These are phyloP conservation scores for Apocynum venetum DNA, from an alignment of 257 asterid species.

Conservation along the genomic window DNA sequence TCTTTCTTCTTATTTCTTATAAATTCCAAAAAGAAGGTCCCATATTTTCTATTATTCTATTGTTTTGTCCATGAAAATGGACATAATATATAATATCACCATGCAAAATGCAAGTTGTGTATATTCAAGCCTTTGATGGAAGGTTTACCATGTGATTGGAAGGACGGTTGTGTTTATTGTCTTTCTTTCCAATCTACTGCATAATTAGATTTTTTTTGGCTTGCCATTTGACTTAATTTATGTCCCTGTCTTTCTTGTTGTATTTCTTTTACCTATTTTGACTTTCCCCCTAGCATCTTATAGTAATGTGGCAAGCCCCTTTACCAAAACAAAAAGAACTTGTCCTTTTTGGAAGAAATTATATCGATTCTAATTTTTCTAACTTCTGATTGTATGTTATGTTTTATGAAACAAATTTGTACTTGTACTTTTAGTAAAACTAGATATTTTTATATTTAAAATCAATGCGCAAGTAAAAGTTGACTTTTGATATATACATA, in stretches of 20 bases:
- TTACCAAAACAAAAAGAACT: too few relatives aligned
- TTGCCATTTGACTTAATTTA: slow-evolving; percentile 12
- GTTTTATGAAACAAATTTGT: too few relatives aligned
- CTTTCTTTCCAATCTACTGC: neutral
- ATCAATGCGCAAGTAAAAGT: too few relatives aligned
- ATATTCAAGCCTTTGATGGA: neutral
- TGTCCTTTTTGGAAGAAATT: too few relatives aligned
- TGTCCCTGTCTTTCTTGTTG: neutral
- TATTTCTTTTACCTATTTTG: neutral
- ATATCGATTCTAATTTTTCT: too few relatives aligned
- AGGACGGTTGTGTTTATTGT: slow-evolving; percentile 12
- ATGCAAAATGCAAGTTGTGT: neutral
- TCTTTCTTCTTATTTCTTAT: neutral
- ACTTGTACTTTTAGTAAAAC: too few relatives aligned
- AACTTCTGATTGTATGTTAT: too few relatives aligned
- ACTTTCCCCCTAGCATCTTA: neutral
- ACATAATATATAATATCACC: neutral
- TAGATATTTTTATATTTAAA: too few relatives aligned
- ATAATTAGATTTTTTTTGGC: neutral
- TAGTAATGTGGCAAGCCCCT: too few relatives aligned
- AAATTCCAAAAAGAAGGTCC: neutral
- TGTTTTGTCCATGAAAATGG: slow-evolving; percentile 6
- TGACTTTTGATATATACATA: too few relatives aligned
- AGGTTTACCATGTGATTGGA: neutral
- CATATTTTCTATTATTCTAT: neutral